Base-by-base conservation (phyloP, 495 filamentous ascomycete species). In the Bryoglossum gracile region DNA sequence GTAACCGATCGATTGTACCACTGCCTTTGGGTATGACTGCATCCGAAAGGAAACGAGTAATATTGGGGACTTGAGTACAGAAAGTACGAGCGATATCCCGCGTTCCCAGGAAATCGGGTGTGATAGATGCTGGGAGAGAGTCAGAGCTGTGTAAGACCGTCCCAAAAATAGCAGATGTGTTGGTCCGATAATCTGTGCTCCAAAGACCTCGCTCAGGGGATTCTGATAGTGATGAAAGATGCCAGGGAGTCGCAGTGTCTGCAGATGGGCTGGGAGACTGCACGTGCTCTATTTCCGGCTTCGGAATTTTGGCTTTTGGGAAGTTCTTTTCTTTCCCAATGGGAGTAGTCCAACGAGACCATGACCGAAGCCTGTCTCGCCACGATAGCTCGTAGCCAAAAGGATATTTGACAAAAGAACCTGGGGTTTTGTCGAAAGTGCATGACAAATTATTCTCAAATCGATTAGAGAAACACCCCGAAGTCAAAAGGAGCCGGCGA, bases 401-500 rank as follows among this genome's bases (percentile, higher is more conserved):
- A 11, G 19, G 13, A 46, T 49, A 51, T 21, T 24, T 36, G 8
- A 58, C 40, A 32, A 53, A 50, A 18, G n/a, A 24, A 8, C 36
- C 51, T 6, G 10, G 14, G 8, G 21, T 36, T 8, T 3, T 4
- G 22, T 18, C 1, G 35, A 36, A 13, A 32, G 39, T 47, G 46
- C 23, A 41, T 1, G 18, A 44, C 6, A 58, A 8, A 8, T 39
- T 4, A n/a, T 48, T 17, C 1, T 37, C 19, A 19, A 36, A 26
- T 47, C 49, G 33, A 26, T 47, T 33, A n/a, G 58, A 58, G 4
- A 61, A 47, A 10, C 46, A 55, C 19, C 48, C 63, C 14, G 68
- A 63, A n/a, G 63, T 58, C 24, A 71, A 53, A 8, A 76, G 48
- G 11, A 73, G 62, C 5, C 74, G 72, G 23, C 64, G 46, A 11